Conservation (phyloP, 768 basidiomycete species). For the Candolleomyces efflorescens region DNA sequence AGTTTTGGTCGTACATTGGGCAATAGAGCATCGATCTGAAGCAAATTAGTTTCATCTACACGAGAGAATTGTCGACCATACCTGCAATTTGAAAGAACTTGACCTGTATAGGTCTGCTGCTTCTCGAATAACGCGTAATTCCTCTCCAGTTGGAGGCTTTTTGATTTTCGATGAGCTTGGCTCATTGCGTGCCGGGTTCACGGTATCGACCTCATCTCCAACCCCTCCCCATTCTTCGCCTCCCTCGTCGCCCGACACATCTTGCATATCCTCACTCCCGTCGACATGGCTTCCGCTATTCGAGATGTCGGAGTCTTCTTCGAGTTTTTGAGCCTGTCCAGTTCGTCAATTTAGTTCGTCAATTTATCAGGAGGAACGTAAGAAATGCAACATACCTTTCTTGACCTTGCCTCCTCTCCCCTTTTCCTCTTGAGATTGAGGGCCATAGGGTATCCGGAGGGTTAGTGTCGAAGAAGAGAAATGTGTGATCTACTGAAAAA, state of each 20-base stretch:
- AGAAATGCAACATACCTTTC: no score
- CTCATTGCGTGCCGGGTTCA: neutral
- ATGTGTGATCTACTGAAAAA: no score
- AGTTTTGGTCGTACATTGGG: slow-evolving; percentile 70
- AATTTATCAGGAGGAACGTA: no score
- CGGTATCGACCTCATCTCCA: neutral
- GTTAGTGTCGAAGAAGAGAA: no score
- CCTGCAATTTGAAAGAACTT: slow-evolving; percentile 82
- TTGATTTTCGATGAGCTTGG: slow-evolving; percentile 26
- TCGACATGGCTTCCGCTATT: slow-evolving; percentile 2
- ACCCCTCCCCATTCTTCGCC: slow-evolving; percentile 12
- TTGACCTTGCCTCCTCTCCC: no score
- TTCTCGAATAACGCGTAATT: slow-evolving; percentile 69
- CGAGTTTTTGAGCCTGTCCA: slow-evolving; percentile 16
- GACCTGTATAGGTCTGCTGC: slow-evolving; percentile 73
- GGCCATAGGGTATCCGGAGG: no score
- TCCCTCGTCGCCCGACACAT: neutral
- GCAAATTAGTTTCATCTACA: slow-evolving; percentile 5
- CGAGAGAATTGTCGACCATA: slow-evolving; percentile 17
- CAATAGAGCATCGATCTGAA: slow-evolving; percentile 74
- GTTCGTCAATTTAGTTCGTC: no score
- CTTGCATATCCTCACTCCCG: slow-evolving; percentile 3
- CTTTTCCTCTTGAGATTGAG: no score
- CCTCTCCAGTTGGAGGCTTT: slow-evolving; percentile 64
- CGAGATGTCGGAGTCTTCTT: slow-evolving; percentile 4